Evolutionary conservation across 2,329 filamentous ascomycete species (phyloP), one percentile per base, ranked within the genome.

Genomic region (Fusarium avenaceum): DNA sequence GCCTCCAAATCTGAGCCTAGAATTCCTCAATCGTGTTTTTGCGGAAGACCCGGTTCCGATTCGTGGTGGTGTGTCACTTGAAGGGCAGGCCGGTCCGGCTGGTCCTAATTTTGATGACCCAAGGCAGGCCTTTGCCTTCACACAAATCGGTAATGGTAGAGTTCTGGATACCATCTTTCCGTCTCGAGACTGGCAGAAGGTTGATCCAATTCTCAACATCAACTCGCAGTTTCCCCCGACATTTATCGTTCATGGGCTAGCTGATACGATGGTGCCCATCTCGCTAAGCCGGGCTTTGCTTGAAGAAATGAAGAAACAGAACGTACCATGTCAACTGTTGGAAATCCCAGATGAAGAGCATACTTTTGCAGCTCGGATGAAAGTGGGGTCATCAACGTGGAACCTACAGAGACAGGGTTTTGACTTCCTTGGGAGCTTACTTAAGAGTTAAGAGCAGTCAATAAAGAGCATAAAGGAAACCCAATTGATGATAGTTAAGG

Each of bases 321-420:
- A 6, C 7, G 11, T 55, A 11, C 32, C 13, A 30, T 55, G 20
- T 24, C 32, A 49, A 24, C 8, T 55, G 6, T 15, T 55, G 5
- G 52, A 55, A 9, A 39, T 55, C 3, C 52, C 52, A 8, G 17
- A 39, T 40, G 52, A 55, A 40, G 52, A 55, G 13, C 52, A 55
- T 30, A 55, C 43, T 11, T 55, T 55, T 13, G 52, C 43, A 9
- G 52, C 52, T 7, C n/a, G 19, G 19, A 55, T 55, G 52, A 38
- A 40, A 55, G 15, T 24, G 1, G 52, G 52, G 2, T 55, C 52
- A 11, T 11, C 3, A 15, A 55, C 52, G 2, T 55, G 52, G 52
- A 5, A 55, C 2, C 15, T 55, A 17, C 52, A 55, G 11, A 48
- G 17, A 17, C 43, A 39, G 7, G 52, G 32, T 0, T 22, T 55